A percentile compares a stretch with the other conserved stretches of the same genome.
Evolutionary conservation across 129 eudicot genomes (phyloP).

Genomic region (Deinandra increscens): DNA sequence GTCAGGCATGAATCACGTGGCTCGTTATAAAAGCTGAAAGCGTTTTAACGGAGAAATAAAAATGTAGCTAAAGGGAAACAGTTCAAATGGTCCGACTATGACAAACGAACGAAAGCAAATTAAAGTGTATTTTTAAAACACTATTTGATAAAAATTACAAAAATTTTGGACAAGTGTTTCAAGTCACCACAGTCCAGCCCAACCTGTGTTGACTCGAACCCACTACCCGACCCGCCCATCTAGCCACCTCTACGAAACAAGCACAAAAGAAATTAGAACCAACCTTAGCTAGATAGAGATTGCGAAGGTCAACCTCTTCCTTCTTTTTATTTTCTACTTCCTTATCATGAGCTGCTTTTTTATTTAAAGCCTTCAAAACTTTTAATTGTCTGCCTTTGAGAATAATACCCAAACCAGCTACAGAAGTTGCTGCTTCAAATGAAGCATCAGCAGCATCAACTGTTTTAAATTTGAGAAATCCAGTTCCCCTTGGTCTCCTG

Average conservation of each 20-base stretch:
- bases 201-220: background rate
- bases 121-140: background rate
- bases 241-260: background rate
- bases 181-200: background rate
- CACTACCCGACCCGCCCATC: background rate
- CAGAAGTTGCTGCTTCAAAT: constrained; percentile 65
- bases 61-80: background rate
- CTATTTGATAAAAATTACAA: background rate
- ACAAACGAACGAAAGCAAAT: background rate
- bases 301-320: constrained; percentile 79
- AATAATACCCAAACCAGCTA: constrained; percentile 69
- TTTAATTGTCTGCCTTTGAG: constrained; percentile 81
- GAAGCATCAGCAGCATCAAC: constrained; percentile 76
- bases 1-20: constrained; percentile 16
- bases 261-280: constrained; percentile 1
- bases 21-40: background rate
- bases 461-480: constrained; percentile 80
- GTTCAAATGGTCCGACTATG: background rate
- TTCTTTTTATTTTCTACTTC: constrained; percentile 63
- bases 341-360: constrained; percentile 77
- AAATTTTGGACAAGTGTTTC: background rate
- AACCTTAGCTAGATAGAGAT: constrained; percentile 90
- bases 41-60: background rate
- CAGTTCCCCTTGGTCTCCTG: constrained; percentile 97
- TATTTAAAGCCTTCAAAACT: constrained; percentile 83